Evolutionary conservation across 1,284 basidiomycete species (phyloP).

Genomic region (Mycosarcoma maydis): DNA sequence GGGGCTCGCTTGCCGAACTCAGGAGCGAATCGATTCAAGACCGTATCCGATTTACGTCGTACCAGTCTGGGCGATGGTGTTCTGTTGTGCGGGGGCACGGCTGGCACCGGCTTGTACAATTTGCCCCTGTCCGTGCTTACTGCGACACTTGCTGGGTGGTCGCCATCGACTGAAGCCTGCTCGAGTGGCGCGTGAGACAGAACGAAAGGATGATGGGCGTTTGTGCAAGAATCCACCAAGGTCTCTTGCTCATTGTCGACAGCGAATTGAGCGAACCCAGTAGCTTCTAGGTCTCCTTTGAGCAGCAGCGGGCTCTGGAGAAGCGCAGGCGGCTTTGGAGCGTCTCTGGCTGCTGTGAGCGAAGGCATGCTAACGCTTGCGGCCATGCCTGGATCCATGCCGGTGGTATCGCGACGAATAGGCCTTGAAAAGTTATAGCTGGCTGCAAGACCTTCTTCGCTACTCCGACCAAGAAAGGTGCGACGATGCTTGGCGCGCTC

Average conservation of each 20-base stretch:
- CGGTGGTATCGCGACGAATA: conserved; percentile 13
- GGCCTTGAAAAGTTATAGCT: conserved; percentile 38
- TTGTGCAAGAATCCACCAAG: conserved; percentile 15
- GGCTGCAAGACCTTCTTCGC: conserved; percentile 11
- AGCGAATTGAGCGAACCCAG: conserved; percentile 22
- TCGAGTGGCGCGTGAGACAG: not conserved
- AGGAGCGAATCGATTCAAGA: conserved; percentile 13
- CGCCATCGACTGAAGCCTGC: too few species aligned
- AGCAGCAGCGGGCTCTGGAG: conserved; percentile 32
- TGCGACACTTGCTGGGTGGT: too few species aligned
- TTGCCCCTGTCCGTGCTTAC: not conserved
- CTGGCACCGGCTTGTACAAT: conserved; percentile 16
- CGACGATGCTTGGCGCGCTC: conserved; percentile 21
- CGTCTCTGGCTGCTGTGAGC: conserved; percentile 5
- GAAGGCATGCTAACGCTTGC: conserved; percentile 22
- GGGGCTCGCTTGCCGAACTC: conserved; percentile 26
- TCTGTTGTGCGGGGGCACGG: not conserved
- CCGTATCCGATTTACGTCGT: conserved; percentile 38
- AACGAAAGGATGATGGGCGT: conserved; percentile 15
- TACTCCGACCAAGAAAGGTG: conserved; percentile 21
- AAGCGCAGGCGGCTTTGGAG: conserved; percentile 12
- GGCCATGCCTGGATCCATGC: not conserved
- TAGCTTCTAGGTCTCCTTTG: conserved; percentile 29
- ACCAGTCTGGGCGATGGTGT: conserved; percentile 7
- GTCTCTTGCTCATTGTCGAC: conserved; percentile 29